Conservation (phyloP, 352 stramenopile genomes). For the Pythium sukuiense region DNA sequence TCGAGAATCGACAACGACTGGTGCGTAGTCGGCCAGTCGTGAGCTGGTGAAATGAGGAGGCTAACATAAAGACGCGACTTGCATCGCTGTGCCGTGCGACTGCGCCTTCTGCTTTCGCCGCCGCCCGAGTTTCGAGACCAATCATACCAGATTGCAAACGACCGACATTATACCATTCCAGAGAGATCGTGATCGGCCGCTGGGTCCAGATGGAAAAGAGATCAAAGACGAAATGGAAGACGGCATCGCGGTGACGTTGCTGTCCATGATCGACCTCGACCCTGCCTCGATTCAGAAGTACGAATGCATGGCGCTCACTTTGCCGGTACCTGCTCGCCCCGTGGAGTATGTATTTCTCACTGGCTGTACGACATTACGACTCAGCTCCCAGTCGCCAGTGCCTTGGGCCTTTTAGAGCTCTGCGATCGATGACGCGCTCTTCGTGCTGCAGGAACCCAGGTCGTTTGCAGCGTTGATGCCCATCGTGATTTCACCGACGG, state of each 20-base stretch:
- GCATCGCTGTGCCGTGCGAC: too few species aligned
- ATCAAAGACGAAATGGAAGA: slow-evolving; percentile 65
- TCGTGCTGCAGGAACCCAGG: slow-evolving; percentile 61
- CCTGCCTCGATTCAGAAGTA: slow-evolving; percentile 62
- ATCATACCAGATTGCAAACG: too few species aligned
- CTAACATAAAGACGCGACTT: too few species aligned
- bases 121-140: too few species aligned
- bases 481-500: slow-evolving; percentile 45
- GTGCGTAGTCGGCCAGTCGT: too few species aligned
- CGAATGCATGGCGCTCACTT: slow-evolving; percentile 54
- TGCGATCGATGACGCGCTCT: slow-evolving; percentile 65
- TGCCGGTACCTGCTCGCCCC: slow-evolving; percentile 43
- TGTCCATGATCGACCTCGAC: slow-evolving; percentile 82
- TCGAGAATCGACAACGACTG: too few species aligned
- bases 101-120: too few species aligned
- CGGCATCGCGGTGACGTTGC: slow-evolving; percentile 61
- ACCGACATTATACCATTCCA: slow-evolving; percentile 78
- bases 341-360: slow-evolving; percentile 58
- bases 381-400: slow-evolving; percentile 49
- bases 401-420: slow-evolving; percentile 74
- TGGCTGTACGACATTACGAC: slow-evolving; percentile 38
- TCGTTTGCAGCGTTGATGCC: slow-evolving; percentile 49
- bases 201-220: slow-evolving; percentile 27
- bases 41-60: too few species aligned
- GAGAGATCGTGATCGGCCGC: slow-evolving; percentile 41